These are phyloP conservation scores for Phytopythium boreale DNA, from an alignment of 352 stramenopile genomes.

Conservation along the genomic window DNA sequence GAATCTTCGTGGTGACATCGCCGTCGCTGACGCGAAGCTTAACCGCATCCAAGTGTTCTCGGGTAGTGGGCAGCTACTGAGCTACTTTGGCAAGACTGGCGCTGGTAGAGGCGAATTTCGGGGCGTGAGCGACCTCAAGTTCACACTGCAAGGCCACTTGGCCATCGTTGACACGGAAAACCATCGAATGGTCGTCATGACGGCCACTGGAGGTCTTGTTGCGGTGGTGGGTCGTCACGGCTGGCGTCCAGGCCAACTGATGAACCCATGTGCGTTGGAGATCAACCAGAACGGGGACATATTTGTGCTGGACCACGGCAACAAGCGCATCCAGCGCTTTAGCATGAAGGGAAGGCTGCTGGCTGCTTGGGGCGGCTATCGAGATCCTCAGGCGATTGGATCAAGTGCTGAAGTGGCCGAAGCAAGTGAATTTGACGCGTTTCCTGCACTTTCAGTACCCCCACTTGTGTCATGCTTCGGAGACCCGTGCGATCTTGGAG, in stretches of 20 bases:
- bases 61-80: slow-evolving; percentile 36
- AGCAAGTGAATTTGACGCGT: slow-evolving; percentile 2
- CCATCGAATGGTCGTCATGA: slow-evolving; percentile 56
- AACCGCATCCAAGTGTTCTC: slow-evolving; percentile 60
- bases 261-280: slow-evolving; percentile 31
- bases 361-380: slow-evolving; percentile 37
- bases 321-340: slow-evolving; percentile 60
- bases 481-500: slow-evolving; percentile 14
- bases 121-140: slow-evolving; percentile 45
- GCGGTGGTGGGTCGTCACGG: slow-evolving; percentile 35
- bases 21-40: slow-evolving; percentile 51
- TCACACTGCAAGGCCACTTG: slow-evolving; percentile 42
- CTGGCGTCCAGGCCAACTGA: slow-evolving; percentile 25
- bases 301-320: slow-evolving; percentile 58
- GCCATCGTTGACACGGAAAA: slow-evolving; percentile 55
- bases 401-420: not conserved
- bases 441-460: slow-evolving; percentile 4
- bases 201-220: slow-evolving; percentile 36
- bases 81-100: slow-evolving; percentile 46
- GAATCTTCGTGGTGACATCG: slow-evolving; percentile 47
- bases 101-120: slow-evolving; percentile 44
- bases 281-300: slow-evolving; percentile 42
- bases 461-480: slow-evolving; percentile 18
- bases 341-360: slow-evolving; percentile 36
- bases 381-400: slow-evolving; percentile 2